phyloP scores from a whole-genome alignment of 1,284 basidiomycete species.

The Ustilago hordei region DNA sequence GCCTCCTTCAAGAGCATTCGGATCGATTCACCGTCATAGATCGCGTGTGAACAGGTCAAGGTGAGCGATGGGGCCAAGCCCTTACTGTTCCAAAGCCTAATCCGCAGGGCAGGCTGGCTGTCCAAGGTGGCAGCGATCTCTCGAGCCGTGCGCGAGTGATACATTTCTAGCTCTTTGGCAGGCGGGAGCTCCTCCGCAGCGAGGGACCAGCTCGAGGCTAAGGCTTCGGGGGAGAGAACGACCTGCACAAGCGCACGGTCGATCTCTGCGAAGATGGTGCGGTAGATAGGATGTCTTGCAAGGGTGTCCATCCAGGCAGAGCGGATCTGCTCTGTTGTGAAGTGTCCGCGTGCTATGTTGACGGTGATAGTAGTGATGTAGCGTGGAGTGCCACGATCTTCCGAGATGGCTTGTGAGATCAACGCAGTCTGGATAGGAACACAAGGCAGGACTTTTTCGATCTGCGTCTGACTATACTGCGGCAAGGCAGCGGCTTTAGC shows the following conservation, averaged over 20 bases:
- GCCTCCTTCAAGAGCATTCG: constrained; percentile 45
- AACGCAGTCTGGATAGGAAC: constrained; percentile 62
- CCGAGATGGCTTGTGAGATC: constrained; percentile 48
- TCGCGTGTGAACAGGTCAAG: constrained; percentile 57
- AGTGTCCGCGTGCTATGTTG: constrained; percentile 8
- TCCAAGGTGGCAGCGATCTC: constrained; percentile 36
- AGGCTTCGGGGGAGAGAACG: constrained; percentile 22
- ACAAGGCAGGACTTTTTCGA: constrained; percentile 44
- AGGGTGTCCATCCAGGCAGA: constrained; percentile 41
- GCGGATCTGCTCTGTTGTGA: constrained; percentile 18
- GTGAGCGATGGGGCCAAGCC: constrained; percentile 13
- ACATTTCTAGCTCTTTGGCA: constrained; percentile 10
- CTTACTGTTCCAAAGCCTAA: constrained; percentile 36
- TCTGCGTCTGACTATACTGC: not conserved
- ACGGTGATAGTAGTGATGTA: constrained; percentile 57
- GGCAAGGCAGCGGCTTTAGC: constrained; percentile 16
- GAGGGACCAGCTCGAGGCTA: constrained; percentile 22
- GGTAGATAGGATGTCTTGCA: constrained; percentile 51
- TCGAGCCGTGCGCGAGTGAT: constrained; percentile 28
- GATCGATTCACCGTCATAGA: constrained; percentile 65
- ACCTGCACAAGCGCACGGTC: constrained; percentile 42
- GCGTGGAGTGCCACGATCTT: constrained; percentile 27
- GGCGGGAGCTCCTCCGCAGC: not conserved
- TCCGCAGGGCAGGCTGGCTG: constrained; percentile 47
- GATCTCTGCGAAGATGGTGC: constrained; percentile 55